These are phyloP conservation scores for Rhinocladiella mackenziei DNA, from an alignment of 2,329 filamentous ascomycete genomes.

Conservation along the genomic window DNA sequence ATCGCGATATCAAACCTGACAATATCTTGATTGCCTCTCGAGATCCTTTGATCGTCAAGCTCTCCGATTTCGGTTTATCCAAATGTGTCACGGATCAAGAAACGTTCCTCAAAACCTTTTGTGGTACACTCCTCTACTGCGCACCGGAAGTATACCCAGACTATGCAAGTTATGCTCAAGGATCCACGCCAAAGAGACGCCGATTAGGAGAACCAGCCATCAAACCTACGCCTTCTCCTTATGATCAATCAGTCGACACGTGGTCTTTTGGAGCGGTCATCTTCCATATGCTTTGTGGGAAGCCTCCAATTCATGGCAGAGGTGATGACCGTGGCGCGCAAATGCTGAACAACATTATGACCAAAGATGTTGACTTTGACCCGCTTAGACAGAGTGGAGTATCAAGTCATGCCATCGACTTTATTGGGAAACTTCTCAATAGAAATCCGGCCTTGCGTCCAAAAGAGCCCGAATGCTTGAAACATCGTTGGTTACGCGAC, in stretches of 20 bases:
- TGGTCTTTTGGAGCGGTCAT: constrained; percentile 95
- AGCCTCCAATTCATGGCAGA: constrained; percentile 75
- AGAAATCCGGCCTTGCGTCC: constrained; percentile 74
- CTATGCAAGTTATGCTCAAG: constrained; percentile 58
- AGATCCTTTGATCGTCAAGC: constrained; percentile 74
- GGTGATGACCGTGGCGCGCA: constrained; percentile 71
- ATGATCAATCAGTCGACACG: constrained; percentile 88
- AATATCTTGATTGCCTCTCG: constrained; percentile 81
- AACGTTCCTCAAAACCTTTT: constrained; percentile 93
- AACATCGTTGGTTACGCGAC: constrained; percentile 69
- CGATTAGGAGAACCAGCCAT: constrained; percentile 47
- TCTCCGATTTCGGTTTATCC: constrained; percentile 94
- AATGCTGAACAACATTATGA: constrained; percentile 80
- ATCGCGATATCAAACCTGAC: constrained; percentile 98
- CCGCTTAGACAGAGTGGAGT: constrained; percentile 59
- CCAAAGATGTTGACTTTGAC: constrained; percentile 61
- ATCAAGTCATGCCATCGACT: constrained; percentile 66
- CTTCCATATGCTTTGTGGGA: constrained; percentile 76
- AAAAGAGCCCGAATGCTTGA: constrained; percentile 65
- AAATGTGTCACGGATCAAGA: constrained; percentile 88
- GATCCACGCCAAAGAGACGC: constrained; percentile 51
- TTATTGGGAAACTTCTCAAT: constrained; percentile 74
- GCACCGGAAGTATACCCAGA: constrained; percentile 94
- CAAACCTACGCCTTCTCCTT: constrained; percentile 54
- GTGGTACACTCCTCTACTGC: constrained; percentile 91